These are phyloP conservation scores for Rhizopus arrhizus DNA, from an alignment of 371 early-diverging fungal genomes.

Conservation along the genomic window DNA sequence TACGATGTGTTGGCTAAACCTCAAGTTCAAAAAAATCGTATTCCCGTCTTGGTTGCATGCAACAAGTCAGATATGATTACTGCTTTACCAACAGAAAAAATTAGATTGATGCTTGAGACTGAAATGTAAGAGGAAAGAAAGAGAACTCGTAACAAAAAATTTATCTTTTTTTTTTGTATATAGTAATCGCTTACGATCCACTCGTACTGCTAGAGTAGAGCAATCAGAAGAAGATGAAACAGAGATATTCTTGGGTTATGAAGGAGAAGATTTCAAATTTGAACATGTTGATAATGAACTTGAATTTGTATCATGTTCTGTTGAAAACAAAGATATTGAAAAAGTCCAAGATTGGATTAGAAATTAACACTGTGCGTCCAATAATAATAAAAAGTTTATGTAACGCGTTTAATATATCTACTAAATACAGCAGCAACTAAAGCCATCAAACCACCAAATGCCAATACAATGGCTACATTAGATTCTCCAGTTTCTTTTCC, in stretches of 20 bases:
- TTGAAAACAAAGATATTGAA: constrained; percentile 54
- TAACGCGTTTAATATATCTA: constrained; percentile 46
- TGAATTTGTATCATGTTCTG: background rate
- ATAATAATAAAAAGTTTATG: background rate
- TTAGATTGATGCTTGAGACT: constrained; percentile 66
- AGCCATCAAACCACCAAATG: constrained; percentile 70
- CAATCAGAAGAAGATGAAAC: constrained; percentile 62
- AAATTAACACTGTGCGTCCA: background rate
- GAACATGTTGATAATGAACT: constrained; percentile 17
- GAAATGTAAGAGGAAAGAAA: constrained; percentile 70
- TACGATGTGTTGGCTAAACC: constrained; percentile 77
- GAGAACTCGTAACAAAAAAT: background rate
- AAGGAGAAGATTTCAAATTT: constrained; percentile 78
- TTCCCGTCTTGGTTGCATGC: constrained; percentile 75
- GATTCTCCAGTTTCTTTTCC: constrained; percentile 26
- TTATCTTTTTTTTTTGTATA: background rate
- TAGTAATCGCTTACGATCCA: constrained; percentile 68
- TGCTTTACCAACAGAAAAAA: constrained; percentile 65
- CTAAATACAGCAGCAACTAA: constrained; percentile 61
- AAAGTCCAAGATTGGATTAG: background rate
- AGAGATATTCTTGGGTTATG: constrained; percentile 75
- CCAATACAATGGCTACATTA: constrained; percentile 57
- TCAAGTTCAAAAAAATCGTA: constrained; percentile 54
- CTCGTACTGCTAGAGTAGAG: constrained; percentile 71
- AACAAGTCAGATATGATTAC: constrained; percentile 83